Evolutionary conservation across 805 yeast species (phyloP).

Genomic region (Maudiozyma serrabonitensis): DNA sequence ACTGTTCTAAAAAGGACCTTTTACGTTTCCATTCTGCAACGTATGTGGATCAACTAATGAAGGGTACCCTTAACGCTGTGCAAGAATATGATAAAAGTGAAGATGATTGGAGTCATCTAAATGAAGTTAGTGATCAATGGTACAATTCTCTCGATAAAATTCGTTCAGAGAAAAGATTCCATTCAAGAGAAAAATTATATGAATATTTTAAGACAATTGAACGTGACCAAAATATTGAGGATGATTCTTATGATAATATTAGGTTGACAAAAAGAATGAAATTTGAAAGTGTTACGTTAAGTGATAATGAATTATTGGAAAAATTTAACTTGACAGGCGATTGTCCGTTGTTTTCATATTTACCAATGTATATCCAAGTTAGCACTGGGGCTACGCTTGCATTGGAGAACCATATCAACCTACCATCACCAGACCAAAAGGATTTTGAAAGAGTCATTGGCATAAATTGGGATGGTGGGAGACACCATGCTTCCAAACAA

Average conservation of each 20-base stretch:
- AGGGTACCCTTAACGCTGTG: conserved; percentile 11
- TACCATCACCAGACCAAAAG: not conserved
- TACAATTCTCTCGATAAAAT: not conserved
- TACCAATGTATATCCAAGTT: conserved; percentile 39
- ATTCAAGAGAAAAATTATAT: conserved; percentile 9
- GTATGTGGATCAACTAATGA: conserved; percentile 36
- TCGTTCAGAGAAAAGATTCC: conserved; percentile 2
- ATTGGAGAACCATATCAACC: conserved; percentile 33
- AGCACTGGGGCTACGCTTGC: conserved; percentile 51
- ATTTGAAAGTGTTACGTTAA: not conserved
- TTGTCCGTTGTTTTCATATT: conserved; percentile 50
- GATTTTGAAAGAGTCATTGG: conserved; percentile 30
- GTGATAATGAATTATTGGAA: not conserved
- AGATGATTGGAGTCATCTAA: conserved; percentile 10
- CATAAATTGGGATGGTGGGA: conserved; percentile 72
- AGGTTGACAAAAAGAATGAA: not conserved
- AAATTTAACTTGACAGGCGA: conserved; percentile 47
- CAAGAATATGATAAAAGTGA: conserved; percentile 14
- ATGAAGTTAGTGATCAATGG: conserved; percentile 10
- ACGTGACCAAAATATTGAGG: not conserved
- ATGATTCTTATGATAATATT: not conserved
- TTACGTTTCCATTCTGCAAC: conserved; percentile 39
- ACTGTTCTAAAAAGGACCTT: conserved; percentile 30
- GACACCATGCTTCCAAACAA: conserved; percentile 54
- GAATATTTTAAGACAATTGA: conserved; percentile 6